These are phyloP conservation scores for Fusarium transvaalense DNA, from an alignment of 2,329 filamentous ascomycete species.

Conservation along the genomic window DNA sequence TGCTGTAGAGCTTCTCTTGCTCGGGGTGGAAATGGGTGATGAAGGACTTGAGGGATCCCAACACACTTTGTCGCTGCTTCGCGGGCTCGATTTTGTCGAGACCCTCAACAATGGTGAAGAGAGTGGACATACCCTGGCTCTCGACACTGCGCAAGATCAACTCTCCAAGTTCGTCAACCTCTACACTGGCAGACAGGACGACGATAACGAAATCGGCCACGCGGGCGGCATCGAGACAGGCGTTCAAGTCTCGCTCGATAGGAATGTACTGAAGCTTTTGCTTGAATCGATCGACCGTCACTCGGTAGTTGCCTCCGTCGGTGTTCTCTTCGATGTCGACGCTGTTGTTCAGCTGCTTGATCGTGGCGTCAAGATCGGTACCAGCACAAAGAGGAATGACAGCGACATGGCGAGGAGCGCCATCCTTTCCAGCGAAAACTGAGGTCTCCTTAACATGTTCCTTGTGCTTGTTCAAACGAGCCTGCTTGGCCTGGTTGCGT, in stretches of 20 bases:
- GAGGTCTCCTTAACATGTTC: constrained; percentile 83
- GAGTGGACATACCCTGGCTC: constrained; percentile 92
- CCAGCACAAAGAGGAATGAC: constrained; percentile 86
- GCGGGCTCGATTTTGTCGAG: constrained; percentile 82
- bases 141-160: constrained; percentile 87
- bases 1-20: constrained; percentile 89
- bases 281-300: constrained; percentile 90
- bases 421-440: constrained; percentile 88
- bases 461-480: constrained; percentile 83
- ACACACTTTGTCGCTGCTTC: constrained; percentile 81
- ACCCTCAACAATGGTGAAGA: constrained; percentile 86
- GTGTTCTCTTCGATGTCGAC: constrained; percentile 80
- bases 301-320: constrained; percentile 69
- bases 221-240: constrained; percentile 85
- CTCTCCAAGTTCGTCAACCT: constrained; percentile 88
- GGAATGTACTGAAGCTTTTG: constrained; percentile 91
- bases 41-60: constrained; percentile 88
- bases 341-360: constrained; percentile 79
- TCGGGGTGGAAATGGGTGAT: constrained; percentile 95
- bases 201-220: constrained; percentile 93
- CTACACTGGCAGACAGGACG: constrained; percentile 82
- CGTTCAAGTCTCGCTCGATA: constrained; percentile 77
- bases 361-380: constrained; percentile 74
- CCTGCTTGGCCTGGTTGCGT: constrained; percentile 93
- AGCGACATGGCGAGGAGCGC: constrained; percentile 88